Conservation (phyloP, 75 land plant genomes). For the Larix kaempferi region DNA sequence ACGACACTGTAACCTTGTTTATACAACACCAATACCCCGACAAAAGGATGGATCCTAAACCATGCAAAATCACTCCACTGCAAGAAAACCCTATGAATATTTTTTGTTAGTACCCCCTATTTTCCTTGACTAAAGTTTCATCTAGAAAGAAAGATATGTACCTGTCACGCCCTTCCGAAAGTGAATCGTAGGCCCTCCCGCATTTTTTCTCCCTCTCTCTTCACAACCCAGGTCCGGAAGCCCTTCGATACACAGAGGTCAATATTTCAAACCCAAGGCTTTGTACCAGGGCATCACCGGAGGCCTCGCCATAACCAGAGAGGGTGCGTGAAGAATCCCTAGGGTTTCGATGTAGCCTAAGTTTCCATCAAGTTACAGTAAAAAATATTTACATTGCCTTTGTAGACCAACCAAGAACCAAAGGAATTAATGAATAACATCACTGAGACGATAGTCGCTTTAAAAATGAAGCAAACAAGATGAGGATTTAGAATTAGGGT, state of each 20-base stretch:
- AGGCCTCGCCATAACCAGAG: neutral
- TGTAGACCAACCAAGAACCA: no score
- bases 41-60: neutral
- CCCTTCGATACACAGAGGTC: neutral
- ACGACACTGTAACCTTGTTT: neutral
- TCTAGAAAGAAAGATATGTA: neutral
- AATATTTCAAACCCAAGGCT: neutral
- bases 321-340: neutral
- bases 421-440: no score
- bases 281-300: neutral
- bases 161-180: neutral
- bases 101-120: neutral
- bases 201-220: neutral
- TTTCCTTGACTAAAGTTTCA: neutral
- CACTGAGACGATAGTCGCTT: no score
- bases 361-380: no score
- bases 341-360: constrained; percentile 9
- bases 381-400: no score
- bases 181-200: neutral
- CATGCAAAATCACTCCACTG: neutral
- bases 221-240: neutral
- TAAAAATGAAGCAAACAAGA: no score
- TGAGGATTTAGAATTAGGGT: no score
- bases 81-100: neutral
- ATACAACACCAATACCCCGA: neutral